Conservation (phyloP, 1,284 basidiomycete genomes). For the Porodaedalea pini region DNA sequence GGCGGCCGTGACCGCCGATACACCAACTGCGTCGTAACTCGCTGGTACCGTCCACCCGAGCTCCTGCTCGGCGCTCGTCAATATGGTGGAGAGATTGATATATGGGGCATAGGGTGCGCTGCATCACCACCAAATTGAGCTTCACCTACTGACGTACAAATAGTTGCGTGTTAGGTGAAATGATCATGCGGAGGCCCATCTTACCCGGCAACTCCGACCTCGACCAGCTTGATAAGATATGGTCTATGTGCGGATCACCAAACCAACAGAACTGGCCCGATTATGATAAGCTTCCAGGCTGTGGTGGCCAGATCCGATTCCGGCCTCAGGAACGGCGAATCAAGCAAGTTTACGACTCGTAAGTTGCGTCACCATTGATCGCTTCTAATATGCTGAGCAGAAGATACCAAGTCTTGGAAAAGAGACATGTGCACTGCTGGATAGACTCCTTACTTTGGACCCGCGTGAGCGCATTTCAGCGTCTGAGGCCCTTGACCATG, state of each 20-base stretch:
- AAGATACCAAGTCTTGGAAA: slow-evolving; percentile 45
- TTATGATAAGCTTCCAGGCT: slow-evolving; percentile 74
- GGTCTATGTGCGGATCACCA: slow-evolving; percentile 84
- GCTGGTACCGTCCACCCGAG: slow-evolving; percentile 98
- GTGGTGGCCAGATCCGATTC: slow-evolving; percentile 72
- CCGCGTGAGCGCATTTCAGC: slow-evolving; percentile 92
- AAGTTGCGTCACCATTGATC: slow-evolving; percentile 27
- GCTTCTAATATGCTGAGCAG: not conserved
- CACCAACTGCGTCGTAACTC: slow-evolving; percentile 97
- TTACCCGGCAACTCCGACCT: slow-evolving; percentile 85
- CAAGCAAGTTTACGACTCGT: slow-evolving; percentile 59
- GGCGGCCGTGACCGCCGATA: slow-evolving; percentile 67
- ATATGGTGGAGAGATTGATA: slow-evolving; percentile 93
- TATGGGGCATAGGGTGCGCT: slow-evolving; percentile 95
- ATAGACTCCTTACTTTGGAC: slow-evolving; percentile 88
- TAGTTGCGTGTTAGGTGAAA: slow-evolving; percentile 87
- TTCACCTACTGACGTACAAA: slow-evolving; percentile 34
- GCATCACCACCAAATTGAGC: slow-evolving; percentile 13
- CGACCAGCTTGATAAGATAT: slow-evolving; percentile 90
- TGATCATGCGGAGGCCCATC: slow-evolving; percentile 88
- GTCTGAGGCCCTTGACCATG: slow-evolving; percentile 79
- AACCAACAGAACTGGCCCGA: slow-evolving; percentile 82
- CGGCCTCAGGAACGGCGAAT: slow-evolving; percentile 44
- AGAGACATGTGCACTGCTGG: slow-evolving; percentile 87
- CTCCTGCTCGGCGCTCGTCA: slow-evolving; percentile 84